Evolutionary conservation across 768 basidiomycete genomes (phyloP).

Genomic region (Albatrellus ellisii): DNA sequence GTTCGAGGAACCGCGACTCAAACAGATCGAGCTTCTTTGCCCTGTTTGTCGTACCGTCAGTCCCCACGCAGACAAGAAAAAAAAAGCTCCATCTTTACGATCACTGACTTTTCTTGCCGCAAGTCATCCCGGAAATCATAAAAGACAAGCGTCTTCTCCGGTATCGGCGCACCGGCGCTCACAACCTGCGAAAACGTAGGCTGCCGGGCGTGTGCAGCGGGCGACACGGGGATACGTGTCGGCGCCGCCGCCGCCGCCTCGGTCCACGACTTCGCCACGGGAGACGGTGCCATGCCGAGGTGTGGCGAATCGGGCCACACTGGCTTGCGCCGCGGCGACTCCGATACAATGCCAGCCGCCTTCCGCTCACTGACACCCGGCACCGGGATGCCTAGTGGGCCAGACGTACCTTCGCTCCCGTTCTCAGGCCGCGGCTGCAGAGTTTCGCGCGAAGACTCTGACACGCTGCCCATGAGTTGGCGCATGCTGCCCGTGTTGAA

Average conservation of each 20-base stretch:
- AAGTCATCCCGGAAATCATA: conserved; percentile 15
- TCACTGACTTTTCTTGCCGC: conserved; percentile 9
- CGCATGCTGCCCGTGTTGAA: conserved; percentile 56
- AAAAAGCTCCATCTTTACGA: not conserved
- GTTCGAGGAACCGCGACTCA: conserved; percentile 27
- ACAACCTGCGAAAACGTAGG: conserved; percentile 30
- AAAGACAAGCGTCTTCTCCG: conserved; percentile 28
- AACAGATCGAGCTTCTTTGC: conserved; percentile 12
- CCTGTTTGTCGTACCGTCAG: conserved; percentile 13
- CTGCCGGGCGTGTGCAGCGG: conserved; percentile 17
- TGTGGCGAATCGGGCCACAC: not conserved
- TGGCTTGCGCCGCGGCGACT: not conserved
- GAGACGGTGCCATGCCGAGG: conserved; percentile 3
- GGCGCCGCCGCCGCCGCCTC: conserved; percentile 21
- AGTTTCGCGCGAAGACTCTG: conserved; percentile 32
- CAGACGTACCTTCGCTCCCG: conserved; percentile 13
- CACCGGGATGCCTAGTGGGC: conserved; percentile 19
- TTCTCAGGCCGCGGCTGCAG: conserved; percentile 15
- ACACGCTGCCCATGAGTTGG: conserved; percentile 52
- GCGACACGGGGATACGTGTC: conserved; percentile 1
- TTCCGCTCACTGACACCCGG: conserved; percentile 11
- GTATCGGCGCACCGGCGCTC: conserved; percentile 18
- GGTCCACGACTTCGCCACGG: conserved; percentile 35
- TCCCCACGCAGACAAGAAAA: not conserved
- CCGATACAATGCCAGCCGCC: not conserved